Conservation (phyloP, 75 land plant genomes). For the Selaginella moellendorffii region DNA sequence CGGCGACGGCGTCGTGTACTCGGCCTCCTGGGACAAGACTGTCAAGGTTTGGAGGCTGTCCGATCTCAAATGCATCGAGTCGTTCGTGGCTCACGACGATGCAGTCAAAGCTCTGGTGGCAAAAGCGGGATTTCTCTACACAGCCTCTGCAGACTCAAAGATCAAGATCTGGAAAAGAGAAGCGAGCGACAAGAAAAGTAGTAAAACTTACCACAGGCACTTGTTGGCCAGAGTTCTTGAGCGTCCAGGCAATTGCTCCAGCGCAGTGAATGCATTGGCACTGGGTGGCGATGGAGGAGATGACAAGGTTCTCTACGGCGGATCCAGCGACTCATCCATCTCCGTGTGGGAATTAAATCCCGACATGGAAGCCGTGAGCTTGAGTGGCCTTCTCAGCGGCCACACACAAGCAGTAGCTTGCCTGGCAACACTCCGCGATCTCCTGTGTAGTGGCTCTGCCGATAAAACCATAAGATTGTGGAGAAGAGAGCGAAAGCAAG, state of each 20-base stretch:
- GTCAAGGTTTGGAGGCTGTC: conserved; percentile 67
- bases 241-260: conserved; percentile 26
- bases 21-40: conserved; percentile 74
- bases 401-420: conserved; percentile 56
- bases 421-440: too few relatives aligned
- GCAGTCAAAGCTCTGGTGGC: conserved; percentile 48
- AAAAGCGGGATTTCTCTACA: conserved; percentile 38
- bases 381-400: conserved; percentile 37
- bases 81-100: too few relatives aligned
- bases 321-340: conserved; percentile 47
- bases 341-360: conserved; percentile 35
- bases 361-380: conserved; percentile 14
- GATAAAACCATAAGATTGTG: too few relatives aligned
- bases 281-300: conserved; percentile 21
- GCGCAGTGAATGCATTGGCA: conserved; percentile 53
- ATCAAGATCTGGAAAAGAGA: conserved; percentile 73
- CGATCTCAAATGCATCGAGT: conserved; percentile 60
- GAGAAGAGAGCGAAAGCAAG: too few relatives aligned
- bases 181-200: too few relatives aligned
- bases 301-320: conserved; percentile 38
- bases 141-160: conserved; percentile 61
- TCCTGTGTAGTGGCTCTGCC: too few relatives aligned
- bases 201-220: conserved; percentile 24
- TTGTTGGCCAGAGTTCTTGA: conserved; percentile 27
- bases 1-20: conserved; percentile 42